Evolutionary conservation across 208 protist species (phyloP).

Genomic region (Trichomonas vaginalis): DNA sequence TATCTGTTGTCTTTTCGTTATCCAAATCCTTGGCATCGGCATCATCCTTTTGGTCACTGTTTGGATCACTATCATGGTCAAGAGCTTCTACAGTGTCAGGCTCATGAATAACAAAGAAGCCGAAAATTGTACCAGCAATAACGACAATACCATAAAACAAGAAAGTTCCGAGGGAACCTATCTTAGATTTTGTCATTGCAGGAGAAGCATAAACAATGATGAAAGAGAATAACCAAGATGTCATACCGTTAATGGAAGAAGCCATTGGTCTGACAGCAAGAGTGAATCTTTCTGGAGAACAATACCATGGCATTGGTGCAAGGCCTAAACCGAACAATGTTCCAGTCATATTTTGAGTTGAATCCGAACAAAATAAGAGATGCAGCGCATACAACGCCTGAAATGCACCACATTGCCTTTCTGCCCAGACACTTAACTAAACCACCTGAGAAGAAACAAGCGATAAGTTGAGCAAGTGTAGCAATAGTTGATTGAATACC

Average conservation of each 20-base stretch:
- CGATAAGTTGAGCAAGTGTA: background rate
- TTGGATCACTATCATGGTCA: background rate
- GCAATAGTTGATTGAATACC: background rate
- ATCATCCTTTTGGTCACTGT: background rate
- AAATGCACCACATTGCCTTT: background rate
- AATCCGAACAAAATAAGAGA: background rate
- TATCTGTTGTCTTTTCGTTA: no score
- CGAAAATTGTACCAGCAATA: background rate
- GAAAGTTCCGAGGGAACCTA: background rate
- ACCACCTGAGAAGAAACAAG: background rate
- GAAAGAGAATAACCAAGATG: background rate
- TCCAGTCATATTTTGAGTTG: background rate
- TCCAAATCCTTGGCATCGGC: no score
- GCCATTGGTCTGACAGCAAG: background rate
- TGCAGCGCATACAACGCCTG: background rate
- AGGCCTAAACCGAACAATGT: background rate
- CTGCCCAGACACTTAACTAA: background rate
- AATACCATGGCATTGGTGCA: background rate
- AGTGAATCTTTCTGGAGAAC: background rate
- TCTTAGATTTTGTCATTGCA: background rate
- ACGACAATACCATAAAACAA: background rate
- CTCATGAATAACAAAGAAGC: background rate
- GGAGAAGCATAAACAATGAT: background rate
- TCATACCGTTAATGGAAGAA: background rate
- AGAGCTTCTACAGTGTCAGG: background rate